Conservation (phyloP, 768 basidiomycete genomes). For the Russula sp. region DNA sequence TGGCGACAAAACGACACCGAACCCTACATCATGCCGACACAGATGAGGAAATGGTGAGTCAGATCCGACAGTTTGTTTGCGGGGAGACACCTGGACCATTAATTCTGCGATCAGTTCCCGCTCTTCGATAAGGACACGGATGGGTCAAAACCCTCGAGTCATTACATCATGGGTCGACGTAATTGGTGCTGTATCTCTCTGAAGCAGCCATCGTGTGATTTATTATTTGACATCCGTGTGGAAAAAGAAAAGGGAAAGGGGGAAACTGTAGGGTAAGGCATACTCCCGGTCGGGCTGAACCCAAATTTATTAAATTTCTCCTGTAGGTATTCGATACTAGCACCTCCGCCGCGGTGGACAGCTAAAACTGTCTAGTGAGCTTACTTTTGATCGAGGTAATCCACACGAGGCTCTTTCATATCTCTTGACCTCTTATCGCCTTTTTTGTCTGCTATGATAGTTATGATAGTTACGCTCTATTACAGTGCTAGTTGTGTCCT, state of each 20-base stretch:
- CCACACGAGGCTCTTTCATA: not conserved
- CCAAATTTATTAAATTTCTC: not conserved
- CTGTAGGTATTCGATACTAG: conserved; percentile 33
- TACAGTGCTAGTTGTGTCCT: conserved; percentile 10
- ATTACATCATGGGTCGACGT: conserved; percentile 80
- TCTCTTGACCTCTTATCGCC: not conserved
- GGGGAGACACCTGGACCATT: conserved; percentile 5
- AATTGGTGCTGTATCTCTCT: conserved; percentile 81
- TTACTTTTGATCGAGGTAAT: not conserved
- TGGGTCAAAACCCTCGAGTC: conserved; percentile 68
- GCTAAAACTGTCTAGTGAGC: conserved; percentile 8
- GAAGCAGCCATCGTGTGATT: conserved; percentile 54
- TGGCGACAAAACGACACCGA: conserved; percentile 73
- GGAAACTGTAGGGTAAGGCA: conserved; percentile 69
- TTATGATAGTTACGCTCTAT: not conserved
- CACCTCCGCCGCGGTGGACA: conserved; percentile 37
- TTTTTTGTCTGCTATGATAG: not conserved
- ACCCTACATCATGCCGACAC: conserved; percentile 61
- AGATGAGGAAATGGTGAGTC: conserved; percentile 78
- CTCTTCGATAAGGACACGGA: conserved; percentile 75
- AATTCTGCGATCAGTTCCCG: conserved; percentile 50
- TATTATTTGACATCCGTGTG: conserved; percentile 81
- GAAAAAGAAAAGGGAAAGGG: conserved; percentile 84
- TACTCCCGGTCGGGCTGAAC: not conserved
- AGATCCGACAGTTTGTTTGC: not conserved